A percentile compares a stretch with the other conserved stretches of the same genome.
phyloP scores from a whole-genome alignment of 1,139 yeast species.

The Scheffersomyces stambukii region DNA sequence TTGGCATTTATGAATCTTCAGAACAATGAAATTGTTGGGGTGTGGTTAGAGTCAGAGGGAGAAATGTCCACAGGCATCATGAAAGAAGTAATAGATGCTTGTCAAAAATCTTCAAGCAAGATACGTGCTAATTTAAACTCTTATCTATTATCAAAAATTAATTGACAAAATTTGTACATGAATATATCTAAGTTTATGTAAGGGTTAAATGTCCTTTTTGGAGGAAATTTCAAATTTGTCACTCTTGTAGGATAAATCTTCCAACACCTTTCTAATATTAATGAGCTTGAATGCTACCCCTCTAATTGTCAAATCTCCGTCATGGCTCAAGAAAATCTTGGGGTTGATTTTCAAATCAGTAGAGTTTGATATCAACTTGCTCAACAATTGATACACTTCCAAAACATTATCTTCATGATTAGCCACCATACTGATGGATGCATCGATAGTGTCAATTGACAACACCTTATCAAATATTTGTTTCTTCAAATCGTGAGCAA shows the following conservation, averaged over 20 bases:
- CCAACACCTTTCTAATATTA: constrained; percentile 38
- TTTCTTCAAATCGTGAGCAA: constrained; percentile 29
- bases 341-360: constrained; percentile 38
- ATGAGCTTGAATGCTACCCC: constrained; percentile 40
- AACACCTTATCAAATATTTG: constrained; percentile 31
- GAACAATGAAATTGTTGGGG: constrained; percentile 51
- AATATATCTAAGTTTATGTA: constrained; percentile 2
- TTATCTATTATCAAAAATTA: constrained; percentile 11
- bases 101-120: constrained; percentile 37
- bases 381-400: constrained; percentile 29
- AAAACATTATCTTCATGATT: constrained; percentile 26
- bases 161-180: constrained; percentile 2
- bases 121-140: constrained; percentile 47
- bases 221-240: constrained; percentile 32
- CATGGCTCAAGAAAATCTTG: constrained; percentile 35
- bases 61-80: constrained; percentile 14
- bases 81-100: constrained; percentile 31
- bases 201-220: constrained; percentile 14
- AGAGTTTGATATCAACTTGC: constrained; percentile 31
- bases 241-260: constrained; percentile 35
- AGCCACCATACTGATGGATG: constrained; percentile 24
- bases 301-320: constrained; percentile 27
- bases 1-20: constrained; percentile 52
- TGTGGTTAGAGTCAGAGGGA: constrained; percentile 49
- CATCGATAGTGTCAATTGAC: constrained; percentile 21